phyloP scores from a whole-genome alignment of 192 early-diverging fungal species.

The Coemansia sp. region DNA sequence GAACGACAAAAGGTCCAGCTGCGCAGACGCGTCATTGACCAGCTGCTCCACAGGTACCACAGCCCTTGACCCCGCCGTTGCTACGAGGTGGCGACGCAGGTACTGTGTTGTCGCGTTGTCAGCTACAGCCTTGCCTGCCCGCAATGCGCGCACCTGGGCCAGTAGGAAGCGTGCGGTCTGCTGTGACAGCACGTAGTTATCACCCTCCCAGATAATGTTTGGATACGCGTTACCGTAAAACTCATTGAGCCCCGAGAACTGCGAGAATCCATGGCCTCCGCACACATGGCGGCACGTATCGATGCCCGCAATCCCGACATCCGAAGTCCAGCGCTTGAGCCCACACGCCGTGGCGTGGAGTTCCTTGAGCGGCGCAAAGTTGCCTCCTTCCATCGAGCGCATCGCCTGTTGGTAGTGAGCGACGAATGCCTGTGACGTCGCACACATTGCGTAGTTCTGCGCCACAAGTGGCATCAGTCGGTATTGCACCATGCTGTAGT shows the following conservation, averaged over 20 bases:
- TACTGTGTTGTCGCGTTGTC: slow-evolving; percentile 34
- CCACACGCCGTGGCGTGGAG: slow-evolving; percentile 71
- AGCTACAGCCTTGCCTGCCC: slow-evolving; percentile 44
- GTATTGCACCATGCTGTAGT: slow-evolving; percentile 78
- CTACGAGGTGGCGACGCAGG: slow-evolving; percentile 35
- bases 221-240: slow-evolving; percentile 69
- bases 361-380: slow-evolving; percentile 67
- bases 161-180: slow-evolving; percentile 79
- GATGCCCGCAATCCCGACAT: slow-evolving; percentile 64
- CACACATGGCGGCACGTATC: slow-evolving; percentile 71
- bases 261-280: slow-evolving; percentile 77
- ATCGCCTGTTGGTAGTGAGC: slow-evolving; percentile 62
- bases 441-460: slow-evolving; percentile 70
- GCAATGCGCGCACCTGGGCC: slow-evolving; percentile 62
- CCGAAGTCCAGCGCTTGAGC: slow-evolving; percentile 73
- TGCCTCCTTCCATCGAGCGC: slow-evolving; percentile 54
- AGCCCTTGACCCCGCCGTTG: too few species aligned
- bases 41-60: slow-evolving; percentile 56
- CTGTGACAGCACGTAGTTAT: slow-evolving; percentile 83
- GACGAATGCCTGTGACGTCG: slow-evolving; percentile 64
- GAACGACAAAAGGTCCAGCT: slow-evolving; percentile 71
- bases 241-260: slow-evolving; percentile 66
- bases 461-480: slow-evolving; percentile 70
- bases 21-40: slow-evolving; percentile 53
- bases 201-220: slow-evolving; percentile 80